A percentile compares a stretch with the other conserved stretches of the same genome.
Conservation (phyloP, 768 basidiomycete species). For the Clitopilus hobsonii region DNA sequence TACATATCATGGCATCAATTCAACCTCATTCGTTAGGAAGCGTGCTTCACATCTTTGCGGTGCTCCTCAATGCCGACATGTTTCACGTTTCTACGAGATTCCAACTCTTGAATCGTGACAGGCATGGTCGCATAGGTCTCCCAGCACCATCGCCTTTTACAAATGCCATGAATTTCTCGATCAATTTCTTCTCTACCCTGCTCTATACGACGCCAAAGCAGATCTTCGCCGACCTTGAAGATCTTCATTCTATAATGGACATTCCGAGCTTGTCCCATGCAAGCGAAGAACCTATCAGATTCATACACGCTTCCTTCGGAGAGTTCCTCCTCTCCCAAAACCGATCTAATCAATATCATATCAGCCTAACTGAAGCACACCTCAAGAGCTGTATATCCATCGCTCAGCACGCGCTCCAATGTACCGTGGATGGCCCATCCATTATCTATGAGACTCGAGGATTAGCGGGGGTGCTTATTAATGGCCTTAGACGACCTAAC, state of each 20-base stretch:
- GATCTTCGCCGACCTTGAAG: not conserved
- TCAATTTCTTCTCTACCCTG: not conserved
- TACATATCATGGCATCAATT: not conserved
- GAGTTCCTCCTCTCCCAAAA: not conserved
- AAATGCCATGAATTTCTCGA: not conserved
- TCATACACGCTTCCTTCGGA: not conserved
- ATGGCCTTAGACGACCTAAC: not conserved
- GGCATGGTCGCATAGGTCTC: too few species aligned
- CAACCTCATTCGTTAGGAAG: not conserved
- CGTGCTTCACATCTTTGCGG: not conserved
- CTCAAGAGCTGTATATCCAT: not conserved
- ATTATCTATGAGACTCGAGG: not conserved
- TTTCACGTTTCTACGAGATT: too few species aligned
- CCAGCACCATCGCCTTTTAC: not conserved
- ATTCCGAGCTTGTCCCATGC: not conserved
- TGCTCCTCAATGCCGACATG: not conserved
- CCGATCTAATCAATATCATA: not conserved
- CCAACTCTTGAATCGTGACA: too few species aligned
- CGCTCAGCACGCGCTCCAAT: not conserved
- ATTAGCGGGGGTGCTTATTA: not conserved
- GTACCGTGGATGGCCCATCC: not conserved
- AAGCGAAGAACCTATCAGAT: not conserved
- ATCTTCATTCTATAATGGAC: not conserved
- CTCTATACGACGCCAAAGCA: not conserved
- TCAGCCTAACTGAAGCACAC: not conserved